Base-by-base conservation (phyloP, 345 rosid genomes). In the Hibiscus tridactylites region DNA sequence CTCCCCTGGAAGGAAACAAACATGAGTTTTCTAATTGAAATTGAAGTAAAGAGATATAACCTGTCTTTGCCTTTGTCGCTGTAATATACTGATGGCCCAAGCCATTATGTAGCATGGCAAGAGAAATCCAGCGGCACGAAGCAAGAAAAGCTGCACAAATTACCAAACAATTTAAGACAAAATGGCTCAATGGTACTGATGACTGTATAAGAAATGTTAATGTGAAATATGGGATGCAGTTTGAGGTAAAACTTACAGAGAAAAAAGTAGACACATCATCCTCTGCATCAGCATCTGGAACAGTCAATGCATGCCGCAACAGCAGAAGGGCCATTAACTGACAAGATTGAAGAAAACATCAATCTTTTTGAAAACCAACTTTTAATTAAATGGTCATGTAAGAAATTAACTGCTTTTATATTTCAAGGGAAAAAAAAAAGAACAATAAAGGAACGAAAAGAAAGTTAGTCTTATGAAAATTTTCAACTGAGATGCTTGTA, bases 61-160 rank as follows among this genome's bases (percentile, higher is more conserved):
- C 90, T 89, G 98, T 84, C 94, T 89, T 73, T 91, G 97, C 75
- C 96, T 84, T 50, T 97, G 84, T 0, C 91, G 92, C 79, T 96
- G 97, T 80, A 96, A 77, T 71, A 91, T 88, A 78, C 94, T 89
- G 71, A 96, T 86, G 65, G 98, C 96, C 96, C 98, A 92, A 54
- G 97, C 98, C 99, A 96, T 96, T 76, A 96, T 91, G 81, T 96
- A 96, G 81, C 99, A 96, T 16, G 99, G 96, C 75, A 96, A 86
- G 79, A 90, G 93, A 81, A 92, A 88, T 24, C 88, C 88, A 49
- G 86, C 89, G 19, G 91, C 85, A 15, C 91, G 85, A 60, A 85
- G 86, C 82, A 95, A 79, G 83, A 92, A 95, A 79, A 87, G 88
- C 99, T 96, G 88, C 16, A 59, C 73, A 72, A 71, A 73, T 6